Conservation (phyloP, 1,284 basidiomycete species). For the Tilletia walkeri region DNA sequence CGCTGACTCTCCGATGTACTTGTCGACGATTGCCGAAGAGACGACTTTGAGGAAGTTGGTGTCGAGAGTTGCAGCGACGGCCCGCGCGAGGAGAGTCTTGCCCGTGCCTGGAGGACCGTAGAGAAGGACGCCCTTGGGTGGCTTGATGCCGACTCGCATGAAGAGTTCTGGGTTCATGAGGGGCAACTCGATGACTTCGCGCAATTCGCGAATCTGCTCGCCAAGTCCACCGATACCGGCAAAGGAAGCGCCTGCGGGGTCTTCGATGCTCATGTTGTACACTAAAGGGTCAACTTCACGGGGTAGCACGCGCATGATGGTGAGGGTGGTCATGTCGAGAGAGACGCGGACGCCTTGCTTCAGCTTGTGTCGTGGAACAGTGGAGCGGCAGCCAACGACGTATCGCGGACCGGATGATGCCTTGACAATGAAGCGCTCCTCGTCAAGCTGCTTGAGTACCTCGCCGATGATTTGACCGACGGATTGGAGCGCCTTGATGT, state of each 20-base stretch:
- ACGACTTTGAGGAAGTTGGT: constrained; percentile 99
- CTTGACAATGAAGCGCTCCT: constrained; percentile 98
- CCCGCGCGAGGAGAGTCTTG: constrained; percentile 91
- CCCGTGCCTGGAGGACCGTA: constrained; percentile 94
- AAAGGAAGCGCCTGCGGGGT: constrained; percentile 90
- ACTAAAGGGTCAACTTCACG: constrained; percentile 97
- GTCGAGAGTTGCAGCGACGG: constrained; percentile 90
- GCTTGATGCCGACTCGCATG: constrained; percentile 89
- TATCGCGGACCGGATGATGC: constrained; percentile 97
- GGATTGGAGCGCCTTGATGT: constrained; percentile 97
- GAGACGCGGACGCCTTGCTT: constrained; percentile 93
- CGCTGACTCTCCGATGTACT: constrained; percentile 98
- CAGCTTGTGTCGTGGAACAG: constrained; percentile 85
- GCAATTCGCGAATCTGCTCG: constrained; percentile 92
- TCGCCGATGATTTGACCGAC: constrained; percentile 99
- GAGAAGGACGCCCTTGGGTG: constrained; percentile 87
- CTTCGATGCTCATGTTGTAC: constrained; percentile 99
- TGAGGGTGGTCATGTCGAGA: constrained; percentile 98
- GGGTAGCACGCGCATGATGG: constrained; percentile 92
- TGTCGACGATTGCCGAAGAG: constrained; percentile 98
- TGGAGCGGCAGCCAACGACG: constrained; percentile 95
- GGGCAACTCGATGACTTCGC: constrained; percentile 96
- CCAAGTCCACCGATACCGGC: constrained; percentile 94
- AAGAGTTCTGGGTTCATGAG: constrained; percentile 94
- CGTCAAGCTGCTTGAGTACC: constrained; percentile 96